Evolutionary conservation across 2,329 filamentous ascomycete species (phyloP).

Genomic region (Fusarium sp.): DNA sequence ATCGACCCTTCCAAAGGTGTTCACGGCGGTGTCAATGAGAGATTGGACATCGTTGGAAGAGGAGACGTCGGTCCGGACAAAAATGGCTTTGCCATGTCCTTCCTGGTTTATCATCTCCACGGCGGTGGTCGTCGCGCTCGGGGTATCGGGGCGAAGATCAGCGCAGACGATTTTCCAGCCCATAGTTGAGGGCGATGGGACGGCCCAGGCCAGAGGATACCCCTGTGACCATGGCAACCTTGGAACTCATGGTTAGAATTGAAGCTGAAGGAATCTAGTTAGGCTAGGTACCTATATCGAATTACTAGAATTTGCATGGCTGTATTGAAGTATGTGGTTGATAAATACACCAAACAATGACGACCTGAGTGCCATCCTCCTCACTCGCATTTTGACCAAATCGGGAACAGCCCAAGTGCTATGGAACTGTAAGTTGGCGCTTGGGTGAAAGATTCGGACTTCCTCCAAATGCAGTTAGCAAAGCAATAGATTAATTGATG

Average conservation of each 20-base stretch:
- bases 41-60: neutral
- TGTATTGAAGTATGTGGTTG: neutral
- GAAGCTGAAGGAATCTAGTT: neutral
- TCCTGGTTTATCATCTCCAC: neutral
- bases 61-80: neutral
- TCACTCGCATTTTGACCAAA: neutral
- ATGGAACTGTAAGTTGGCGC: neutral
- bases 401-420: neutral
- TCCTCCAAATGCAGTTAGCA: neutral
- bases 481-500: neutral
- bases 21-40: neutral
- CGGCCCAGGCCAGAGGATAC: neutral
- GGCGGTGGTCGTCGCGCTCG: neutral
- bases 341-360: neutral
- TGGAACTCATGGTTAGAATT: neutral
- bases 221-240: neutral
- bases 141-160: neutral
- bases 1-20: neutral
- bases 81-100: neutral
- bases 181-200: neutral
- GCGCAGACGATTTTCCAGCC: neutral
- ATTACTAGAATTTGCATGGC: neutral
- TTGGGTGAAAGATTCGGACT: neutral
- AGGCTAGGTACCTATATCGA: neutral
- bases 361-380: neutral